Conservation (phyloP, 441 rosid species). For the Bruguiera hainesii region DNA sequence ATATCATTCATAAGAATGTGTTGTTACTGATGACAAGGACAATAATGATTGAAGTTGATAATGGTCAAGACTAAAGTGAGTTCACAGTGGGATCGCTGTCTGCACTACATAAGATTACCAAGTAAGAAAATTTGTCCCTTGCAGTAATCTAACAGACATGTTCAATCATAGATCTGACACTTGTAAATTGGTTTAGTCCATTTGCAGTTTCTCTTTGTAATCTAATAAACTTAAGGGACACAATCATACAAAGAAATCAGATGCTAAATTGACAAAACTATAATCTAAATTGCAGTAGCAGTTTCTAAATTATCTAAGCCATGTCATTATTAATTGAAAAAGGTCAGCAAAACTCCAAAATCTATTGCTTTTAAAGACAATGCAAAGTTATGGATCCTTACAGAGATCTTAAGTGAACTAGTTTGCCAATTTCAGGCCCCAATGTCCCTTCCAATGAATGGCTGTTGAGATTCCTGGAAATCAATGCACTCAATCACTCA, state of each 20-base stretch:
- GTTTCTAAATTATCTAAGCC: not conserved
- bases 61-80: not conserved
- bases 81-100: not conserved
- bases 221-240: no score
- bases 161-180: no score
- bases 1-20: no score
- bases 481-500: constrained; percentile 6
- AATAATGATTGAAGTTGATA: not conserved
- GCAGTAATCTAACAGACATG: no score
- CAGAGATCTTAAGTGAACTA: constrained; percentile 66
- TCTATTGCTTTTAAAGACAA: not conserved
- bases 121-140: no score
- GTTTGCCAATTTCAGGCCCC: constrained; percentile 64
- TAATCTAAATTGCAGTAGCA: not conserved
- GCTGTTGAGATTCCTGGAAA: constrained; percentile 59
- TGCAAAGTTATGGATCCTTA: constrained; percentile 36
- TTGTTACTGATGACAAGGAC: no score
- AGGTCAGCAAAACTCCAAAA: not conserved
- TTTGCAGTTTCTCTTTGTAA: no score
- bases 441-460: constrained; percentile 64
- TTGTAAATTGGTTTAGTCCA: no score
- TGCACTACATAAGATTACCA: no score
- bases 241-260: not conserved
- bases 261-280: not conserved
- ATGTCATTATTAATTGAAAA: not conserved